A percentile compares a stretch with the other conserved stretches of the same genome.
Conservation (phyloP, 1,284 basidiomycete genomes). For the Malassezia sp. region DNA sequence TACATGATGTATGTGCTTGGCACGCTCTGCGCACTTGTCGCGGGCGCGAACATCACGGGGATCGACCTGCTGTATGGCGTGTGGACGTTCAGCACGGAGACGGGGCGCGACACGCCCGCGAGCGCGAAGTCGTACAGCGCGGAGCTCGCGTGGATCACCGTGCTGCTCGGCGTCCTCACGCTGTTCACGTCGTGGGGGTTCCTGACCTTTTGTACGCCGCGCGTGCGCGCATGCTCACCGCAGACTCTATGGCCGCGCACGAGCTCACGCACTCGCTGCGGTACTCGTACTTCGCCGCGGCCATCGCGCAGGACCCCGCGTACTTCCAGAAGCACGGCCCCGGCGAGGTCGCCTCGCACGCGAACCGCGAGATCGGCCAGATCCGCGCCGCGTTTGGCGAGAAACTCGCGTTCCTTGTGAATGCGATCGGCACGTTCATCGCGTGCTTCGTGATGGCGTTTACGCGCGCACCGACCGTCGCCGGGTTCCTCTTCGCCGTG, state of each 20-base stretch:
- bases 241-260: slow-evolving; percentile 42
- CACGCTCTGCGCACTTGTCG: slow-evolving; percentile 22
- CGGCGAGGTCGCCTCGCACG: slow-evolving; percentile 48
- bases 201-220: slow-evolving; percentile 34
- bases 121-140: slow-evolving; percentile 21
- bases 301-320: slow-evolving; percentile 48
- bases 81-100: slow-evolving; percentile 25
- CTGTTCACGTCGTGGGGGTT: slow-evolving; percentile 41
- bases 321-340: slow-evolving; percentile 49
- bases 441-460: slow-evolving; percentile 47
- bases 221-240: too few species aligned
- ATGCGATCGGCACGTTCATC: slow-evolving; percentile 41
- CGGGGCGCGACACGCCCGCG: neutral
- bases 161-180: slow-evolving; percentile 41
- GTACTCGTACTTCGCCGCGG: slow-evolving; percentile 47
- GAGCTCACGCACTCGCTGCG: slow-evolving; percentile 45
- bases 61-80: slow-evolving; percentile 41
- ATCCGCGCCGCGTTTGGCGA: slow-evolving; percentile 48
- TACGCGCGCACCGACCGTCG: slow-evolving; percentile 44
- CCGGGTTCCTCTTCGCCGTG: slow-evolving; percentile 48
- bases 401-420: slow-evolving; percentile 47
- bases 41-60: slow-evolving; percentile 26
- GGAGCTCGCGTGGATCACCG: slow-evolving; percentile 44
- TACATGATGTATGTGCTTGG: slow-evolving; percentile 30
- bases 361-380: slow-evolving; percentile 47